Percentiles rank a stretch among this genome's conserved stretches.
Conservation (phyloP, 2,329 filamentous ascomycete species). For the Xylariaceae sp. region DNA sequence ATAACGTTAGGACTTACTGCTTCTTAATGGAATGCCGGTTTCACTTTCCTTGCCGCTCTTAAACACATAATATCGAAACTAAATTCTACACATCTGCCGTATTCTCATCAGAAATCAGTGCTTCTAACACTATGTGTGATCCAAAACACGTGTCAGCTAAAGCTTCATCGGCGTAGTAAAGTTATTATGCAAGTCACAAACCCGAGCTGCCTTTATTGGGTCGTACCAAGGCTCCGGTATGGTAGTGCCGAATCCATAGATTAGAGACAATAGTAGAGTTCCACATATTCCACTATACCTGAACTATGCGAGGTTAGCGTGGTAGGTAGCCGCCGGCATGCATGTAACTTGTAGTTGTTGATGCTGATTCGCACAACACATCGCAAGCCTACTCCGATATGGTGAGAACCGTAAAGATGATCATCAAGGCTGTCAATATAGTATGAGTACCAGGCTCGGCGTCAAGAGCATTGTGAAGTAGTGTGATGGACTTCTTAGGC, state of each 20-base stretch:
- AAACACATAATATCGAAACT: too few relatives aligned
- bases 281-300: constrained; percentile 19
- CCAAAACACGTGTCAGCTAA: constrained; percentile 1
- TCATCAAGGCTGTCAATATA: constrained; percentile 15
- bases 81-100: too few relatives aligned
- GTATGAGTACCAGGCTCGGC: constrained; percentile 14
- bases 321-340: background rate
- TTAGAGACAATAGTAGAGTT: constrained; percentile 10
- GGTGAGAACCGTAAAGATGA: constrained; percentile 16
- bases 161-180: background rate
- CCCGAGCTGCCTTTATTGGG: constrained; percentile 18
- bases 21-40: too few relatives aligned
- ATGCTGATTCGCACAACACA: constrained; percentile 16
- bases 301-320: constrained; percentile 13
- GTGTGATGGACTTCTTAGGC: background rate
- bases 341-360: constrained; percentile 13
- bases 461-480: constrained; percentile 14
- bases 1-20: too few relatives aligned
- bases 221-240: constrained; percentile 16
- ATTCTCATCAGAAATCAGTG: too few relatives aligned
- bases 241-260: constrained; percentile 18
- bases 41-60: too few relatives aligned
- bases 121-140: background rate
- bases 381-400: constrained; percentile 16
- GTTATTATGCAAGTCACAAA: background rate